phyloP scores from a whole-genome alignment of 225 moss, liverwort and hornwort species.

The Neckera pumila region DNA sequence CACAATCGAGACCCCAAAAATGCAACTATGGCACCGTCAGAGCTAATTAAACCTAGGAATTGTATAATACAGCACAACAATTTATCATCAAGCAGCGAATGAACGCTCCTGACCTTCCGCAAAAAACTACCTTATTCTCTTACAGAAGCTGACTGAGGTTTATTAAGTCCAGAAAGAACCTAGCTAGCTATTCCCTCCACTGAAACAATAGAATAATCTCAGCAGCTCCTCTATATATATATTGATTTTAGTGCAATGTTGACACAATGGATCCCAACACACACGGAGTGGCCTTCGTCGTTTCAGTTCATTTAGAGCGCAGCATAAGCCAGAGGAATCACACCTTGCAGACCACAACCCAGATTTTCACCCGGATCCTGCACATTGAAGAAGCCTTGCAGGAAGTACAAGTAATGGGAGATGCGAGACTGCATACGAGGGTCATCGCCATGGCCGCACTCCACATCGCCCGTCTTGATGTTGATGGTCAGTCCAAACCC shows the following conservation, averaged over 20 bases:
- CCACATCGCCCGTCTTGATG: slow-evolving; percentile 49
- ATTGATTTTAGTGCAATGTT: not conserved
- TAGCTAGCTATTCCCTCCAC: not conserved
- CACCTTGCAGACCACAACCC: slow-evolving; percentile 55
- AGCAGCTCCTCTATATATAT: not conserved
- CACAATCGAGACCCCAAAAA: not conserved
- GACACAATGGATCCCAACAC: not conserved
- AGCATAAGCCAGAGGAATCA: slow-evolving; percentile 60
- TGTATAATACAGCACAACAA: slow-evolving; percentile 9
- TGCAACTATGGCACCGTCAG: not conserved
- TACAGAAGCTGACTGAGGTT: not conserved
- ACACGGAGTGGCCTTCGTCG: not conserved
- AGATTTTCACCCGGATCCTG: slow-evolving; percentile 32
- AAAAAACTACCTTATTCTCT: slow-evolving; percentile 4
- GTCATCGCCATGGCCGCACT: slow-evolving; percentile 93
- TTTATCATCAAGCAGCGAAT: not conserved
- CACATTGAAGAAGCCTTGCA: slow-evolving; percentile 9
- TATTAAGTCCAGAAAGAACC: not conserved
- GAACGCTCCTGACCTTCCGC: slow-evolving; percentile 14
- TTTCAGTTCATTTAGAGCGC: not conserved
- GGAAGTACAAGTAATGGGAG: slow-evolving; percentile 51
- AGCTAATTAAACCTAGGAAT: not conserved
- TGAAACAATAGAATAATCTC: not conserved
- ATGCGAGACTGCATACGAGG: slow-evolving; percentile 57
- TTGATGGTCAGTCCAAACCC: slow-evolving; percentile 91